Conservation (phyloP, 2,329 filamentous ascomycete species). For the Diaporthe destruens region DNA sequence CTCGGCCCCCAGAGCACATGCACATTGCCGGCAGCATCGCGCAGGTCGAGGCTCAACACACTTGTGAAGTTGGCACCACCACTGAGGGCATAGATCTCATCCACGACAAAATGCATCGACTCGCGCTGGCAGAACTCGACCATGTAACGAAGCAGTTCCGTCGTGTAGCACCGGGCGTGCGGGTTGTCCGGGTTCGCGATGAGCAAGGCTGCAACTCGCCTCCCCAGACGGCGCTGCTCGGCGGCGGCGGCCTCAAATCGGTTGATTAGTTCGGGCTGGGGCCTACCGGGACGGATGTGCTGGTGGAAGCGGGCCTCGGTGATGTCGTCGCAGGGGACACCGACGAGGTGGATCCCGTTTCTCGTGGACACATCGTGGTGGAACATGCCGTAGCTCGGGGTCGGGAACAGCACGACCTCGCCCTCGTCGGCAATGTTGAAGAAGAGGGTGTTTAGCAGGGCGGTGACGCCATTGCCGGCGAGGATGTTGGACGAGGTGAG, state of each 20-base stretch:
- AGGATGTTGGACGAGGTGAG: conserved; percentile 32
- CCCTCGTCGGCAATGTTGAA: conserved; percentile 39
- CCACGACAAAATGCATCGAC: conserved; percentile 38
- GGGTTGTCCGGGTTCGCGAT: conserved; percentile 41
- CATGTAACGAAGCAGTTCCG: conserved; percentile 32
- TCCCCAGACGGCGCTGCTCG: conserved; percentile 36
- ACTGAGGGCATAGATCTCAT: conserved; percentile 41
- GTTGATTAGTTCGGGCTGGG: conserved; percentile 34
- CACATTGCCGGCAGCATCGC: conserved; percentile 34
- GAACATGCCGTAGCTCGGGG: conserved; percentile 41
- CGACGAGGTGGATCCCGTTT: conserved; percentile 36
- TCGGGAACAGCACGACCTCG: conserved; percentile 35
- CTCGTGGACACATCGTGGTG: conserved; percentile 34
- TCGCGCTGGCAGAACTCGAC: conserved; percentile 36
- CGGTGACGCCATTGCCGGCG: conserved; percentile 37
- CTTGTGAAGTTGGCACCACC: conserved; percentile 31
- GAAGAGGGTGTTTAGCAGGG: conserved; percentile 39
- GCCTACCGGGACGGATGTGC: conserved; percentile 37
- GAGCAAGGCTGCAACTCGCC: conserved; percentile 35
- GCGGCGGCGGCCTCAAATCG: conserved; percentile 28
- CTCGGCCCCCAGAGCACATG: conserved; percentile 36
- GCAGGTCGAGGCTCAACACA: conserved; percentile 35
- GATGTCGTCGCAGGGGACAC: conserved; percentile 39
- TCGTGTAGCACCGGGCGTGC: conserved; percentile 33
- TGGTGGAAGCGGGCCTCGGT: conserved; percentile 36